These are phyloP conservation scores for Nasturtium officinale DNA, from an alignment of 345 rosid genomes.

Conservation along the genomic window DNA sequence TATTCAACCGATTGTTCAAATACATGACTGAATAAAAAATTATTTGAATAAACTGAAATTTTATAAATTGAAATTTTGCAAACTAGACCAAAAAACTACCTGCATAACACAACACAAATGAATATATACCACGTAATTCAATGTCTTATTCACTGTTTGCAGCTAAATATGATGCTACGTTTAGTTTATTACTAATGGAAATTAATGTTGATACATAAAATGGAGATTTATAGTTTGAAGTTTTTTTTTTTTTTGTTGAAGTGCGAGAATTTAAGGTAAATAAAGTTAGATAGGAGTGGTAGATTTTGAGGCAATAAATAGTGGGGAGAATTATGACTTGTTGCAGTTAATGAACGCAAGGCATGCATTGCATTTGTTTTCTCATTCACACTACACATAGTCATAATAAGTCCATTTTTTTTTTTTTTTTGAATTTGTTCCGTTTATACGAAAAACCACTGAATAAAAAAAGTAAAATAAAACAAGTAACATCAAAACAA, in stretches of 20 bases:
- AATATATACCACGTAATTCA: background rate
- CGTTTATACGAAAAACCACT: slow-evolving; percentile 5
- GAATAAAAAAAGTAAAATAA: slow-evolving; percentile 1
- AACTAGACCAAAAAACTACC: background rate
- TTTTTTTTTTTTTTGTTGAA: background rate
- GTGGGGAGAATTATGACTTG: slow-evolving; percentile 44
- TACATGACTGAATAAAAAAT: background rate
- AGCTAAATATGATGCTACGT: background rate
- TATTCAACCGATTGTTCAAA: background rate
- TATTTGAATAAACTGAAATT: too few species aligned
- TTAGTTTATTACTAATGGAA: background rate
- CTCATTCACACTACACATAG: slow-evolving; percentile 22
- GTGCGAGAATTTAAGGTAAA: slow-evolving; percentile 35
- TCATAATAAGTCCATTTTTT: slow-evolving; percentile 19
- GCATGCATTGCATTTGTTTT: slow-evolving; percentile 46
- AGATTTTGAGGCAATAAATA: slow-evolving; percentile 45
- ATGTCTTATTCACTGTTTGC: background rate
- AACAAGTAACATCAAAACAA: background rate
- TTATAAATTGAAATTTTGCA: background rate
- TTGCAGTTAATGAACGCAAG: slow-evolving; percentile 39
- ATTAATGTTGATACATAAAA: too few species aligned
- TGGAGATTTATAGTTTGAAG: background rate
- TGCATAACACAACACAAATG: background rate
- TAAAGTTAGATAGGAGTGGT: slow-evolving; percentile 38
- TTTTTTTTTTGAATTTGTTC: slow-evolving; percentile 35